phyloP scores from a whole-genome alignment of 2,329 filamentous ascomycete species.

The Pseudofabraea citricarpa region DNA sequence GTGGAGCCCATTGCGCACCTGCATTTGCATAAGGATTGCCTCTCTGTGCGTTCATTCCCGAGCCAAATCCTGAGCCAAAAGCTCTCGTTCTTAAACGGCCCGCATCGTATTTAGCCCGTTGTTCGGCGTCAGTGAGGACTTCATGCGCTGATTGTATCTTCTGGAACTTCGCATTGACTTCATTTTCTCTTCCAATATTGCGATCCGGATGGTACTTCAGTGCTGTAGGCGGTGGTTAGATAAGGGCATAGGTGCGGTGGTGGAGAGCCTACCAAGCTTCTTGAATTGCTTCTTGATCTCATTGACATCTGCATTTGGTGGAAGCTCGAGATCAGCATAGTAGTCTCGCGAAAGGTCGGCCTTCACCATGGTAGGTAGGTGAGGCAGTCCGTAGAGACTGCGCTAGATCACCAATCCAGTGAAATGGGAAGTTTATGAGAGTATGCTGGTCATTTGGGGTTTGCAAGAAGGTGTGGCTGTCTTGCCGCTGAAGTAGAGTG shows the following conservation, averaged over 20 bases:
- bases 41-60: constrained; percentile 14
- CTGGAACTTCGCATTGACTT: constrained; percentile 65
- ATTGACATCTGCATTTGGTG: constrained; percentile 50
- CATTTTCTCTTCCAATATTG: constrained; percentile 62
- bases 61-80: neutral
- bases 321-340: constrained; percentile 62
- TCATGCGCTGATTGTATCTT: constrained; percentile 67
- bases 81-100: constrained; percentile 13
- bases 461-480: neutral
- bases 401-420: too few species aligned
- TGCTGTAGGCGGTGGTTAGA: constrained; percentile 36
- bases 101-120: constrained; percentile 28
- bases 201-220: constrained; percentile 67
- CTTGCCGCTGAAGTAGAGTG: too few species aligned
- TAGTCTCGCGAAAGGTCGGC: constrained; percentile 45
- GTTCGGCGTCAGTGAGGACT: constrained; percentile 43
- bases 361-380: constrained; percentile 25
- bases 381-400: too few species aligned
- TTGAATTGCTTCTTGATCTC: constrained; percentile 68
- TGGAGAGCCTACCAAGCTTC: constrained; percentile 48
- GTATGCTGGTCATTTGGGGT: neutral
- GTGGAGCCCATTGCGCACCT: constrained; percentile 24
- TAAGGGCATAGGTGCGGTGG: neutral
- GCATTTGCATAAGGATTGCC: constrained; percentile 29
- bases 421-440: neutral